These are phyloP conservation scores for Takakia lepidozioides DNA, from an alignment of 225 moss, liverwort and hornwort species.

Conservation along the genomic window DNA sequence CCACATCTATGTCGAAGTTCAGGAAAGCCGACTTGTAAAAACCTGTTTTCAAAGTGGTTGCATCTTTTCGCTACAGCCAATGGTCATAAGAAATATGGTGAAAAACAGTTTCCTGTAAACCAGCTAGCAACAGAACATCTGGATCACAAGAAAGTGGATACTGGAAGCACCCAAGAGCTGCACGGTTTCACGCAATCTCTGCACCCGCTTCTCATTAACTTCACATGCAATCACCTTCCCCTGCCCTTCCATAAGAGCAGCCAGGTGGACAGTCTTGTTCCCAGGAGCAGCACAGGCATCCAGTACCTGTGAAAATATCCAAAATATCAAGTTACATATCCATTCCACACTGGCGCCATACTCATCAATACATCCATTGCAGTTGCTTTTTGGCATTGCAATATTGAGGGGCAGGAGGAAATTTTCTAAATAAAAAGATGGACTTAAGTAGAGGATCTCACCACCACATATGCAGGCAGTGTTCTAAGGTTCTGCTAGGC, in stretches of 20 bases:
- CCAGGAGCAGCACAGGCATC: slow-evolving; percentile 99
- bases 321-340: no score
- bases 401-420: no score
- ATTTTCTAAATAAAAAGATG: no score
- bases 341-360: no score
- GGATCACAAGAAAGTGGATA: slow-evolving; percentile 31
- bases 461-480: no score
- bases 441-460: no score
- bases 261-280: slow-evolving; percentile 95
- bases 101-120: not conserved
- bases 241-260: slow-evolving; percentile 82
- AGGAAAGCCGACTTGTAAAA: slow-evolving; percentile 13
- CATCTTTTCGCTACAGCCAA: no score
- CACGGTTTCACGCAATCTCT: slow-evolving; percentile 73
- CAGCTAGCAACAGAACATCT: not conserved
- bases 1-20: slow-evolving; percentile 57
- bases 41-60: not conserved
- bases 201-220: slow-evolving; percentile 52
- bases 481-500: no score
- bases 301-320: slow-evolving; percentile 75
- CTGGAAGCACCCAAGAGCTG: slow-evolving; percentile 68
- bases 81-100: no score
- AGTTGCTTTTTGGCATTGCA: no score
- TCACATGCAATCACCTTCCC: slow-evolving; percentile 88
- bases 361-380: no score